Evolutionary conservation across 148 eudicot genomes (phyloP).

Genomic region (Nyssa sinensis): DNA sequence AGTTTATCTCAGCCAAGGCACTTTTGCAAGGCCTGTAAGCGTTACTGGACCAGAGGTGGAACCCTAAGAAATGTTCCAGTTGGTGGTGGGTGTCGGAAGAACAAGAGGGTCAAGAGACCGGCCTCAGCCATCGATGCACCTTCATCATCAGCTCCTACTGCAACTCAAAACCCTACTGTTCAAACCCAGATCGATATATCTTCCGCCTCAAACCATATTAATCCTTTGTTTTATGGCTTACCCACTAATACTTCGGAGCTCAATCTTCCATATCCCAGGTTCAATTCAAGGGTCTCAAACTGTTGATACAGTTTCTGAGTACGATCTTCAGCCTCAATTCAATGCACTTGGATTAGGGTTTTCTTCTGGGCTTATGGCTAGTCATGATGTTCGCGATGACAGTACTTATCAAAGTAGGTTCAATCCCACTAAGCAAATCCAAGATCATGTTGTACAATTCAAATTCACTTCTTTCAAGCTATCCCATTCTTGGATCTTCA

Average conservation of each 20-base stretch:
- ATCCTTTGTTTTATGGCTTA: constrained; percentile 19
- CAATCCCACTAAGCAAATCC: constrained; percentile 24
- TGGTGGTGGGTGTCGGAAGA: constrained; percentile 48
- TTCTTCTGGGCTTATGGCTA: constrained; percentile 2
- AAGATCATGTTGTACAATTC: constrained; percentile 32
- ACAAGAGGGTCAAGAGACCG: constrained; percentile 44
- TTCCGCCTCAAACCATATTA: constrained; percentile 16
- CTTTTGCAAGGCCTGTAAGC: constrained; percentile 68
- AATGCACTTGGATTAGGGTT: constrained; percentile 55
- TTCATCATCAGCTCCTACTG: constrained; percentile 9
- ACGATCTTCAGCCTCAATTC: constrained; percentile 41
- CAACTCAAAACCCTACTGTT: constrained; percentile 2
- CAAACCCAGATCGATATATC: constrained; percentile 16
- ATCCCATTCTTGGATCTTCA: constrained; percentile 25
- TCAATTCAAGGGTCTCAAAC: constrained; percentile 23
- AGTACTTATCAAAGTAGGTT: neutral
- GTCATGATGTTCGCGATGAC: neutral
- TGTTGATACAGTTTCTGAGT: constrained; percentile 16
- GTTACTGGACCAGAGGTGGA: constrained; percentile 76
- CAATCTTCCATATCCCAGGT: constrained; percentile 37
- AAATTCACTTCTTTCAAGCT: constrained; percentile 36
- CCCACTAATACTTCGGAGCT: constrained; percentile 30
- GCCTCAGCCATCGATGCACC: constrained; percentile 3
- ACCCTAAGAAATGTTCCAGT: constrained; percentile 63
- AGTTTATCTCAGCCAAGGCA: constrained; percentile 50